Evolutionary conservation across 1,139 yeast genomes (phyloP), one percentile per base, ranked within the genome.

Genomic region (Geotrichum restrictum): DNA sequence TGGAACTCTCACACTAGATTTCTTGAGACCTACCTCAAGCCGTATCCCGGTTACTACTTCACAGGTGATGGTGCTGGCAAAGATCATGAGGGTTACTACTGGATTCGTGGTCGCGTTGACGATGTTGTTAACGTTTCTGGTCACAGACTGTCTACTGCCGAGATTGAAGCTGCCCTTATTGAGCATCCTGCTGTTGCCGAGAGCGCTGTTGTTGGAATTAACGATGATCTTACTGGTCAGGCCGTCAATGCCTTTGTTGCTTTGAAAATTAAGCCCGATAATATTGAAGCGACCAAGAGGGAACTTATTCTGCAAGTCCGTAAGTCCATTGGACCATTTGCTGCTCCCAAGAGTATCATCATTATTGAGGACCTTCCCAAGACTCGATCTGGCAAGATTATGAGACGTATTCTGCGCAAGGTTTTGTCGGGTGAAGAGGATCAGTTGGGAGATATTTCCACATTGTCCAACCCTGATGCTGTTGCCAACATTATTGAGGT

Each of bases 31-130:
- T 88, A 88, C 72, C 76, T 88, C 72, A 84, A 84, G 64, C 95
- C 95, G 57, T 88, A 88, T 75, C 95, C 95, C 57, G 95, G 95
- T 52, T 85, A 79, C 74, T 88, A 88, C 74, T 88, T 88, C 76
- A 88, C 96, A 24, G 96, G 96, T 69, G 96, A 88, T 70, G 96
- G 96, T 73, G 96, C 95, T 49, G 95, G 94, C 55, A 82, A 95
- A 72, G 96, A 88, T 69, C 84, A 85, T 66, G 95, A 88, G 67
- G 96, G 96, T 48, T 88, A 84, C 78, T 87, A 86, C 76, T 88
- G 96, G 95, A 87, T 88, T 65, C 81, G 95, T 71, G 96, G 96
- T 65, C 84, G 96, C 76, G 96, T 88, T 60, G 96, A 88, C 70
- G 96, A 88, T 66, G 96, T 88, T 60, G 96, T 88, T 59, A 88